A percentile compares a stretch with the other conserved stretches of the same genome.
Evolutionary conservation across 257 asterid species (phyloP).

Genomic region (Cruciata laevipes): DNA sequence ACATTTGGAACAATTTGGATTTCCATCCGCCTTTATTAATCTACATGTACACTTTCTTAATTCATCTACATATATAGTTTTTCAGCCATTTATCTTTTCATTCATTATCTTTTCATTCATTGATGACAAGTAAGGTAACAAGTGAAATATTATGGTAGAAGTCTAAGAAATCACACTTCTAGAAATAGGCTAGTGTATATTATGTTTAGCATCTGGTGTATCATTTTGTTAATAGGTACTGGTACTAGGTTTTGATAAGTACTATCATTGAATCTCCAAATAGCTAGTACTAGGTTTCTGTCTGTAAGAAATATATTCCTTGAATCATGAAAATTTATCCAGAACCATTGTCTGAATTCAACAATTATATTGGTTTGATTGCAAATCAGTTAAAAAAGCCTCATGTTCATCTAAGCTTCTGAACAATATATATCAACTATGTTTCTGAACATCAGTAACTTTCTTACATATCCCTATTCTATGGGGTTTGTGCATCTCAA

Average conservation of each 20-base stretch:
- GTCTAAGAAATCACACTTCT: no score
- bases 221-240: slow-evolving; percentile 7
- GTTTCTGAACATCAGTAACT: background rate
- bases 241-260: no score
- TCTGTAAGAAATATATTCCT: background rate
- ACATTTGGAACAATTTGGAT: no score
- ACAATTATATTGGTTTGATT: background rate
- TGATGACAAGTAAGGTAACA: no score
- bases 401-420: background rate
- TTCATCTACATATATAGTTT: no score
- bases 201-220: background rate
- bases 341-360: background rate
- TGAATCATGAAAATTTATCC: background rate
- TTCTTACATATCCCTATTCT: background rate
- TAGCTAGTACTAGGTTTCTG: background rate
- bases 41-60: no score
- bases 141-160: no score
- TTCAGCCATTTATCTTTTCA: no score
- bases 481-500: background rate
- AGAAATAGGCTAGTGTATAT: background rate
- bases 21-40: no score
- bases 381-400: background rate
- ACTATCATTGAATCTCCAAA: background rate
- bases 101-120: no score
- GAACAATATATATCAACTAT: background rate